Conservation (phyloP, 306 rosid species). For the barrel medic (Medicago truncatula) region DNA sequence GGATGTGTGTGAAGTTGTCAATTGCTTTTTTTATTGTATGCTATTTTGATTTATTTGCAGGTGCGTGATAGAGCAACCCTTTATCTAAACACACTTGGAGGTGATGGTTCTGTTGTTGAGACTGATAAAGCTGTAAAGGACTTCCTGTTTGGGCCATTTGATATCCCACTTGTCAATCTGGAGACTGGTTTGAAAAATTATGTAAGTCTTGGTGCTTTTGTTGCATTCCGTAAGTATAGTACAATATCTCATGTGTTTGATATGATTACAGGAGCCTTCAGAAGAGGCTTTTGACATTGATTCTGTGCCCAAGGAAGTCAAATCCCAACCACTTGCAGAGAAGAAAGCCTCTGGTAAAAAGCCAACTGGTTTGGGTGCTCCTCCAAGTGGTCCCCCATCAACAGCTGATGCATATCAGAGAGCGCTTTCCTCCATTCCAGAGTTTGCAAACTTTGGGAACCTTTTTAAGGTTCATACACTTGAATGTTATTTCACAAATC, state of each 20-base stretch:
- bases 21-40: conserved; percentile 18
- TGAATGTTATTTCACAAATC: conserved; percentile 32
- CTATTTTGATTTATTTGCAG: conserved; percentile 50
- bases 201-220: conserved; percentile 60
- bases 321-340: conserved; percentile 83
- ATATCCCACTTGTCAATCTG: conserved; percentile 86
- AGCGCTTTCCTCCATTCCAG: conserved; percentile 76
- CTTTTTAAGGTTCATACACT: conserved; percentile 78
- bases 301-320: conserved; percentile 84
- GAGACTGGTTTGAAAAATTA: conserved; percentile 91
- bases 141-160: conserved; percentile 91
- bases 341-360: conserved; percentile 94
- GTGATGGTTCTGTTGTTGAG: conserved; percentile 75
- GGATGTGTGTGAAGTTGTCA: conserved; percentile 2
- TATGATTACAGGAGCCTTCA: conserved; percentile 82
- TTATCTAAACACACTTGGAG: conserved; percentile 84
- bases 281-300: conserved; percentile 87
- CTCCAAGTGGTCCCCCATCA: conserved; percentile 73
- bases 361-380: conserved; percentile 84
- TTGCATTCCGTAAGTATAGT: conserved; percentile 27
- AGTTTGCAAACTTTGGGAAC: conserved; percentile 80
- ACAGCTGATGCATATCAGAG: conserved; percentile 86
- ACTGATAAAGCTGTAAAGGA: conserved; percentile 75
- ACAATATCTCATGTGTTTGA: conserved; percentile 49
- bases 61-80: conserved; percentile 99